Base-by-base conservation (phyloP, 2,329 filamentous ascomycete species). In the Aspergillus quadrilineatus region DNA sequence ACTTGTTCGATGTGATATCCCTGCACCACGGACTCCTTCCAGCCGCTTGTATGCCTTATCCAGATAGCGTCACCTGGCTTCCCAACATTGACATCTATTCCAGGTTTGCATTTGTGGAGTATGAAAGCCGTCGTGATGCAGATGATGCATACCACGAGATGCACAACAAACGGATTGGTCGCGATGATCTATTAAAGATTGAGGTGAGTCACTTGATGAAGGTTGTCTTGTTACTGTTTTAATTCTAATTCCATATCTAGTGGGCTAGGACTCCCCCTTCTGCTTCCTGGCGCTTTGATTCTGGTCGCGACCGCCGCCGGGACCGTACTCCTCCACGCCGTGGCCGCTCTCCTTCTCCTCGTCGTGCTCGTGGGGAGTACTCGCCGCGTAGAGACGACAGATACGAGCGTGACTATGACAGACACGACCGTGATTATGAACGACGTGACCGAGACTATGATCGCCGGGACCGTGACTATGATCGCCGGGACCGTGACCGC, bases 141-240 rank as follows among this genome's bases (percentile, higher is more conserved):
- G 94, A 99, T 76, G 94, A 99, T 79, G 94, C 94, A 47, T 99
- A 99, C 75, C 91, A 99, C 76, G 94, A 99, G 80, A 99, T 99
- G 94, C 94, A 99, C 74, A 97, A 97, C 82, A 97, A 97, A 85
- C 91, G 93, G 65, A 92, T 99, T 67, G 92, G 92, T 47, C 89
- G 93, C 61, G 94, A 99, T 72, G 94, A 99, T 70, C 80, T 96
- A 58, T 75, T 99, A 79, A 99, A 99, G 81, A 97, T 99, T 65
- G 94, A 99, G 85, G 94, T 96, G 79, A 65, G 84, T 58, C 32
- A 6, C 14, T 14, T 39, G 8, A 4, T 12, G 7, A 28, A 42
- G 17, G 17, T 55, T 45, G 39, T 30, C 30, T n/a, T 39, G 30
- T 45, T 30, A 42, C 36, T 30, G 41, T n/a, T 46, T 4, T 22